Evolutionary conservation across 1,284 basidiomycete species (phyloP).

Genomic region (Naganishia cerealis): DNA sequence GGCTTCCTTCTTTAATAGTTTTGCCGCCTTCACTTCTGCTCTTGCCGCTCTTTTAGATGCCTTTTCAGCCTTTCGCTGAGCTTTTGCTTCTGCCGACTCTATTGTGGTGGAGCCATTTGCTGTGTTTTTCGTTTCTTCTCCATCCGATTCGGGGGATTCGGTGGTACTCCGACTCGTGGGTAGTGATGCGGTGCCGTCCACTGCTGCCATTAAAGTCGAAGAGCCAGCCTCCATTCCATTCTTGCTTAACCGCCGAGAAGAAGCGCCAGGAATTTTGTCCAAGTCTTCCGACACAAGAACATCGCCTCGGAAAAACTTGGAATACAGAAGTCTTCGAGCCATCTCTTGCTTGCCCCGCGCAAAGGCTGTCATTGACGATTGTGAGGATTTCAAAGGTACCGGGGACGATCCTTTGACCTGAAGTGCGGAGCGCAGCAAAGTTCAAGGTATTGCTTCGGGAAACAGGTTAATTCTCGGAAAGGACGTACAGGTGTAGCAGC

Average conservation of each 20-base stretch:
- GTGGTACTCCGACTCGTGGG: slow-evolving; percentile 17
- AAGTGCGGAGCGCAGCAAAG: slow-evolving; percentile 36
- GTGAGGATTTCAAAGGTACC: slow-evolving; percentile 35
- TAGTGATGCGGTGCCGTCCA: not conserved
- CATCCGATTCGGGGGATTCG: slow-evolving; percentile 15
- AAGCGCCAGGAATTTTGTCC: slow-evolving; percentile 25
- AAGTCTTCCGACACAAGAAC: slow-evolving; percentile 59
- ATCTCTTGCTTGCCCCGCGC: slow-evolving; percentile 72
- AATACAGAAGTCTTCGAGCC: slow-evolving; percentile 71
- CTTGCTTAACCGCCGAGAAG: not conserved
- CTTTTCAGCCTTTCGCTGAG: slow-evolving; percentile 18
- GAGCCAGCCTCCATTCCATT: slow-evolving; percentile 1
- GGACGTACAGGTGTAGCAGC: slow-evolving; percentile 48
- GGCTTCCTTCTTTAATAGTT: slow-evolving; percentile 30
- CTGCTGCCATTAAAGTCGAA: not conserved
- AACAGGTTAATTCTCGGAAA: slow-evolving; percentile 5
- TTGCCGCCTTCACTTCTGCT: slow-evolving; percentile 34
- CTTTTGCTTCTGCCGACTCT: slow-evolving; percentile 21
- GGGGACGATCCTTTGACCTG: slow-evolving; percentile 13
- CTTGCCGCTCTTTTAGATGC: slow-evolving; percentile 34
- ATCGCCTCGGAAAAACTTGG: slow-evolving; percentile 75
- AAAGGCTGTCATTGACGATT: slow-evolving; percentile 59
- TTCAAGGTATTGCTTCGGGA: not conserved
- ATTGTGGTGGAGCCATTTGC: not conserved
- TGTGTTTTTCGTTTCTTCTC: not conserved